These are phyloP conservation scores for Podosphaera aphanis DNA, from an alignment of 2,329 filamentous ascomycete species.

Conservation along the genomic window DNA sequence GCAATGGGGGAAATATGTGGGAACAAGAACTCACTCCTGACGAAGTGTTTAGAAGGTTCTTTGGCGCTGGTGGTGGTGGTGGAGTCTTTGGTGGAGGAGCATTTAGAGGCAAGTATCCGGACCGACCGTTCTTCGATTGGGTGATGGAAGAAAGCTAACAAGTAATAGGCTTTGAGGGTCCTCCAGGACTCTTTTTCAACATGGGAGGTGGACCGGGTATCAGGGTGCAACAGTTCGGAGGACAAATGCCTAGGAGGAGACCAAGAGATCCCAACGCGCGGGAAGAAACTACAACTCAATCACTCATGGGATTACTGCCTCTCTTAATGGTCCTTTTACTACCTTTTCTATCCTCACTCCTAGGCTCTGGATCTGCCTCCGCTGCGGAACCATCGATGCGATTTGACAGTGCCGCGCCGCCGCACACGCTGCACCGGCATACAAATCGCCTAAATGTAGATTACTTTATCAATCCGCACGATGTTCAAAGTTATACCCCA, in stretches of 20 bases:
- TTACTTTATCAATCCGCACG: constrained; percentile 66
- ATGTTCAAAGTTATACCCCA: constrained; percentile 45
- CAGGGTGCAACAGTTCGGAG: constrained; percentile 87
- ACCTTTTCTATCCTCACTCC: constrained; percentile 59
- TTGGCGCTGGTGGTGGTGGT: constrained; percentile 42
- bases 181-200: constrained; percentile 86
- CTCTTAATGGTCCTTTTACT: constrained; percentile 76
- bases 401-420: constrained; percentile 47
- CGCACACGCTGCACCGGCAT: constrained; percentile 49
- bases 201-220: constrained; percentile 79
- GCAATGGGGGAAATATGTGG: constrained; percentile 39
- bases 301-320: constrained; percentile 57
- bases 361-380: constrained; percentile 30
- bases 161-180: constrained; percentile 37
- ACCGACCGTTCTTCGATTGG: too few relatives aligned
- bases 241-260: constrained; percentile 49
- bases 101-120: constrained; percentile 36
- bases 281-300: constrained; percentile 24
- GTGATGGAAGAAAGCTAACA: constrained; percentile 3
- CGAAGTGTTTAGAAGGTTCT: constrained; percentile 93
- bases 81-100: constrained; percentile 49
- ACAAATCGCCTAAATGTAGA: constrained; percentile 49
- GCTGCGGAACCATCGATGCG: constrained; percentile 44
- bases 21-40: constrained; percentile 89
- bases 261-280: constrained; percentile 39